Evolutionary conservation across 2,329 filamentous ascomycete genomes (phyloP), one percentile per base, ranked within the genome.

Genomic region (Alternaria alternata): DNA sequence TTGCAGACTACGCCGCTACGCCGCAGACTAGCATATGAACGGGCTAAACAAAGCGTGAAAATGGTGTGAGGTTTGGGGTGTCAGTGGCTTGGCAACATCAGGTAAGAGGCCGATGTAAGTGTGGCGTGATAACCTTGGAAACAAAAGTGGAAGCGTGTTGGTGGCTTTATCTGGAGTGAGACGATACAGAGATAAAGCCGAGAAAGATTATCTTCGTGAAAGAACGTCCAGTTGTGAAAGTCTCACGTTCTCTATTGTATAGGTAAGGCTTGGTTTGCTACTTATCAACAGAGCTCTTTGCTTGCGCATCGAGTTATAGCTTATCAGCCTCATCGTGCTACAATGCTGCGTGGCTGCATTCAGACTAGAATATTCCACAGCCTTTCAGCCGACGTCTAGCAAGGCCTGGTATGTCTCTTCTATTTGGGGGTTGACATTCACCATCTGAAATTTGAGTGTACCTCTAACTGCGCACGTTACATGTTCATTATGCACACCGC

Each of bases 1-100:
- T 49, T 22, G 46, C 46, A 49, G 46, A 20, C 46, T 26, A 36
- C 46, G 46, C 46, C 46, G 30, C 46, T 49, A 36, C 46, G 46
- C 46, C 46, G 46, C 46, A 49, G 46, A 24, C 39, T 42, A 42
- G 39, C 24, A 42, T 12, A 42, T 24, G 39, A 24, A 24, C 39
- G 39, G 20, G 20, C 39, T 42, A 42, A 42, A 24, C 11, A 12
- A 42, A 20, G 39, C 39, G 39, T 42, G 18, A 9, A 14, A n/a
- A 42, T 42, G 20, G 39, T 11, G 20, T 16, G 39, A 24, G 39
- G 12, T 42, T 42, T 22, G 3, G 20, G 39, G 20, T 22, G 5
- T 12, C 9, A 42, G 39, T 24, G 39, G 20, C 39, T 42, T 42
- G 39, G 39, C 20, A 5, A 7, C 24, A 24, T 22, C 4, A 22